Evolutionary conservation across 2,329 filamentous ascomycete species (phyloP).

Genomic region (Calonectria hawksworthii): DNA sequence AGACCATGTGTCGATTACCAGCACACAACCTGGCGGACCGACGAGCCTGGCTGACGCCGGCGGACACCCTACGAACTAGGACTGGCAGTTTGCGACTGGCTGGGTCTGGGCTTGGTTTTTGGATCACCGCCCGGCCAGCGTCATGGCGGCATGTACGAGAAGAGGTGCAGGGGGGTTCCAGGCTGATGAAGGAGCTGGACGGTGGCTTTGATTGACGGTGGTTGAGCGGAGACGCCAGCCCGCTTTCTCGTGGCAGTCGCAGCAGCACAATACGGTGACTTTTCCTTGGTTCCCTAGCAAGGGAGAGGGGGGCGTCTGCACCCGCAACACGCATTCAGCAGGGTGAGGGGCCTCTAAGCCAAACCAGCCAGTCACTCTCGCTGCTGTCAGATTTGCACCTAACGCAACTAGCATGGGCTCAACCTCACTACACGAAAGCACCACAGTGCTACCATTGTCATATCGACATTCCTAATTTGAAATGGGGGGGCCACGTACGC

Average conservation of each 20-base stretch:
- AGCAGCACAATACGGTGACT: constrained; percentile 27
- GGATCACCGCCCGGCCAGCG: constrained; percentile 42
- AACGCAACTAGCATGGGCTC: constrained; percentile 11
- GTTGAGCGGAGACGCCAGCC: constrained; percentile 33
- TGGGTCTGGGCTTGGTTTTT: constrained; percentile 42
- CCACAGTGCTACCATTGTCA: constrained; percentile 14
- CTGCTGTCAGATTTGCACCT: constrained; percentile 17
- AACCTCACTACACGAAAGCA: constrained; percentile 16
- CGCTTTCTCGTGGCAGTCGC: constrained; percentile 12
- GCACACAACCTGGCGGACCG: constrained; percentile 34
- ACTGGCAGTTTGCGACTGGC: constrained; percentile 41
- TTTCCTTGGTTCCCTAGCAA: constrained; percentile 21
- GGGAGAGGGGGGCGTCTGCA: constrained; percentile 16
- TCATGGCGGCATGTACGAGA: constrained; percentile 43
- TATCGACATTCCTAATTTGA: constrained; percentile 9
- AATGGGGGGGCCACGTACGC: constrained; percentile 20
- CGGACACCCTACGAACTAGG: constrained; percentile 37
- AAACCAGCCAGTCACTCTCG: constrained; percentile 10
- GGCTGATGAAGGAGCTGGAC: constrained; percentile 45
- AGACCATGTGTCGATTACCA: constrained; percentile 42
- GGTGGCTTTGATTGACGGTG: constrained; percentile 47
- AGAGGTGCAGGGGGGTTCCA: constrained; percentile 38
- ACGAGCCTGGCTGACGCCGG: constrained; percentile 39
- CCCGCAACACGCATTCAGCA: constrained; percentile 17
- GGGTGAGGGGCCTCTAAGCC: constrained; percentile 11